Evolutionary conservation across 495 filamentous ascomycete species (phyloP).

Genomic region (Margaritispora aquatica): DNA sequence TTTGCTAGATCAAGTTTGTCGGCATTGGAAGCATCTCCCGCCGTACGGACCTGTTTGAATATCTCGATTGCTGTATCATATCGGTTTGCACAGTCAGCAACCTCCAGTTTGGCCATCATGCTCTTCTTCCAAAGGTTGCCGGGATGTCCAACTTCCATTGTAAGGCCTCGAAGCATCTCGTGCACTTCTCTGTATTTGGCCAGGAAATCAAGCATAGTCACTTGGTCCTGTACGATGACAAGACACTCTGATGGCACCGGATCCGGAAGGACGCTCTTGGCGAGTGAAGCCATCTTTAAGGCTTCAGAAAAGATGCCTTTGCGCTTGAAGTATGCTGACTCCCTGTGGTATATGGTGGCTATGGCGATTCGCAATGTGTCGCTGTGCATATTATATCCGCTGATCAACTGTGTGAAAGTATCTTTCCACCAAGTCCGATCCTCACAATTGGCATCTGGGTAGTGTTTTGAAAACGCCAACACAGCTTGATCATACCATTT

Average conservation of each 20-base stretch:
- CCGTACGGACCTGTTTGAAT: neutral
- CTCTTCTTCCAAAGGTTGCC: constrained; percentile 9
- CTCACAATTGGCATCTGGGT: constrained; percentile 8
- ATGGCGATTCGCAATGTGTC: constrained; percentile 1
- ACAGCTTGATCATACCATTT: constrained; percentile 10
- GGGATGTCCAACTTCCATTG: neutral
- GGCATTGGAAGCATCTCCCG: neutral
- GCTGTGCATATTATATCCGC: constrained; percentile 1
- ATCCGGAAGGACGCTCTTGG: constrained; percentile 4
- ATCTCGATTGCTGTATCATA: constrained; percentile 10
- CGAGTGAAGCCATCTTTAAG: constrained; percentile 3
- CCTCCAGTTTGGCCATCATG: constrained; percentile 9
- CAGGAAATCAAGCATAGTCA: constrained; percentile 2
- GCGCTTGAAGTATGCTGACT: constrained; percentile 6
- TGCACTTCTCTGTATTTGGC: constrained; percentile 6
- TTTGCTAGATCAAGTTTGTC: neutral
- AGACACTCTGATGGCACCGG: neutral
- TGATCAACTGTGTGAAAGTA: constrained; percentile 6
- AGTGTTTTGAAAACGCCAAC: constrained; percentile 3
- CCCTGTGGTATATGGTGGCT: constrained; percentile 9
- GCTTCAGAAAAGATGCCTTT: constrained; percentile 6
- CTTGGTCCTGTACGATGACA: constrained; percentile 4
- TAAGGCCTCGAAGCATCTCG: neutral
- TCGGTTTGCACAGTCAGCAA: constrained; percentile 2
- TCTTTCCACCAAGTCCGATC: constrained; percentile 11